Base-by-base conservation (phyloP, 2,329 filamentous ascomycete genomes). In the Trichoderma koningiopsis region DNA sequence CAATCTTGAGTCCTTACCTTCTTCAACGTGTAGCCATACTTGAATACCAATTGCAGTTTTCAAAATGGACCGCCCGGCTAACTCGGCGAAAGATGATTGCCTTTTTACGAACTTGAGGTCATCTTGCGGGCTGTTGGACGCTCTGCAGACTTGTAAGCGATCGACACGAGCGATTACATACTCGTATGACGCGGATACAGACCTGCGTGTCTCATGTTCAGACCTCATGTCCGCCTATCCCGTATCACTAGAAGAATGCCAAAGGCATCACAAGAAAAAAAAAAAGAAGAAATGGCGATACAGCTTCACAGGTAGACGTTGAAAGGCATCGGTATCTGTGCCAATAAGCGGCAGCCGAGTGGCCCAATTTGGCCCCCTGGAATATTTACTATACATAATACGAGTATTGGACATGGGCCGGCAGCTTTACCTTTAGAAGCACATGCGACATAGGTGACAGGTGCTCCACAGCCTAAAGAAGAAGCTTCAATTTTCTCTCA, bases 371-470 rank as follows among this genome's bases (percentile, higher is more conserved):
- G 22, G n/a, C 27, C 63, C 40, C 53, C 53, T 49, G 31, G 40
- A 27, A 67, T 40, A 35, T 22, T 67, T 37, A 37, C 33, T n/a
- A 37, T 57, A 67, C 24, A 49, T 57, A 59, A 67, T 58, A 43
- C 40, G 40, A 43, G 40, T 19, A 58, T 59, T 43, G 31, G 47
- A n/a, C 53, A 33, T 27, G 52, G 56, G 35, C 29, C 53, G 24
- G 52, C 37, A 57, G 56, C 35, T 35, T 29, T 40, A 24, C 62
- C 35, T 43, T 56, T 65, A 37, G 27, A 56, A 65, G 62, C 35
- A 64, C 31, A 33, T 31, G 35, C 22, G 63, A 67, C 55, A 67
- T 67, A 55, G 63, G 40, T 19, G 31, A 37, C 61, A n/a, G 59
- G 47, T 47, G 13, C 19, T 37, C 31, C 27, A 55, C 61, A 35